Base-by-base conservation (phyloP, 139 green algal species). In the Micractinium sp. region DNA sequence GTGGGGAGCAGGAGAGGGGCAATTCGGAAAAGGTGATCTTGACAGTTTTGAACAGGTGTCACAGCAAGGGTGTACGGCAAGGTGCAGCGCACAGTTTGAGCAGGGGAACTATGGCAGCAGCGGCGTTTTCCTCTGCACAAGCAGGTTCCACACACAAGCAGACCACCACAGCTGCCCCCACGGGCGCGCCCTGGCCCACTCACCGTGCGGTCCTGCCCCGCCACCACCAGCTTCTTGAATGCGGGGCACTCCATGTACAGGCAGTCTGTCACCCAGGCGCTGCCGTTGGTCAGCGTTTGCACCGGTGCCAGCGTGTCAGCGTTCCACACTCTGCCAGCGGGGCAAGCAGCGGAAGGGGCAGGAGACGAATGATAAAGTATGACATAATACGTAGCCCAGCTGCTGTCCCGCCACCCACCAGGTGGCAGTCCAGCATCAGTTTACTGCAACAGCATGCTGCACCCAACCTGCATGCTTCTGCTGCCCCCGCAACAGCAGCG, bases 231-330 rank as follows among this genome's bases (percentile, higher is more conserved):
- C 85, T 95, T 95, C 67, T 93, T 69, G 22, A 81, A 75, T 38
- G 67, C 39, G 1, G 93, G 91, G 20, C 61, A 33, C 63, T 90
- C 86, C 89, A 97, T 90, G 83, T 94, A 95, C 3, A 94, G 60
- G 76, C 88, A 92, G 90, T 96, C 93, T 5, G 92, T 97, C 76
- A 97, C 94, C 96, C 96, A 98, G 56, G 81, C 90, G 60, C 74
- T 89, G 85, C 94, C 91, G 91, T 94, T 95, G 69, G 41, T 85
- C 29, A 97, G 91, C 27, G 93, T 96, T 63, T 92, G 93, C n/a
- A 92, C 82, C 63, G 96, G 95, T 27, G 93, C 91, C 39, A 97
- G 80, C 82, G 97, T 93, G 5, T 81, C 61, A 0, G 91, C 90
- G 76, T 95, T 94, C 96, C 96, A 98, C 78, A 97, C 88, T 75